A percentile compares a stretch with the other conserved stretches of the same genome.
phyloP scores from a whole-genome alignment of 108 stramenopile species.

The Nitzschia sp. region DNA sequence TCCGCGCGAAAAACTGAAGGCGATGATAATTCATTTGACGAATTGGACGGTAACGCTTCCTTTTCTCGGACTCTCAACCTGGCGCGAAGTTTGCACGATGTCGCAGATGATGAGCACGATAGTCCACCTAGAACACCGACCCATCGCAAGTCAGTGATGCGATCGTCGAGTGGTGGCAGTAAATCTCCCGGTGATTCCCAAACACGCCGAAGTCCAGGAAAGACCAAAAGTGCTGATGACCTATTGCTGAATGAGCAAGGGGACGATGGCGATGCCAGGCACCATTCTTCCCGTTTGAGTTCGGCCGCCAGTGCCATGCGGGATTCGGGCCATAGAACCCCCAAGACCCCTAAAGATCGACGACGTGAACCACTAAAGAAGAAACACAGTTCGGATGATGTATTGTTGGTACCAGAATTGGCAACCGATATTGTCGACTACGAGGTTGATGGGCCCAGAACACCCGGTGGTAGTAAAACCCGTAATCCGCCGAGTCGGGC shows the following conservation, averaged over 20 bases:
- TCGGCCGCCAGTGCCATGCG: background rate
- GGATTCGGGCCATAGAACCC: background rate
- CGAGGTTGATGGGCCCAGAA: background rate
- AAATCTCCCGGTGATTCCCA: background rate
- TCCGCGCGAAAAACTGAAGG: background rate
- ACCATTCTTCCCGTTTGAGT: background rate
- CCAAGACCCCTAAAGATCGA: background rate
- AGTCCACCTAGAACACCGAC: background rate
- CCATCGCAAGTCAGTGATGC: background rate
- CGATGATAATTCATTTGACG: background rate
- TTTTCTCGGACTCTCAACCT: background rate
- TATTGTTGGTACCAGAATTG: background rate
- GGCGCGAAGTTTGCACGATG: background rate
- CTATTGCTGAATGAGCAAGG: background rate
- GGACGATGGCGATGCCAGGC: background rate
- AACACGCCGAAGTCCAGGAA: background rate
- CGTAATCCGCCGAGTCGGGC: background rate
- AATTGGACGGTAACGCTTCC: background rate
- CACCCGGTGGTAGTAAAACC: background rate
- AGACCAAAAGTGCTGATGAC: background rate
- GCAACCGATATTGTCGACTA: background rate
- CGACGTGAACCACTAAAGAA: background rate
- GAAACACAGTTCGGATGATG: slow-evolving; percentile 14
- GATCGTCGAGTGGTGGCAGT: background rate
- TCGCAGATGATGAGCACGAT: background rate